Base-by-base conservation (phyloP, 257 asterid genomes). In the Scutellaria barbata region DNA sequence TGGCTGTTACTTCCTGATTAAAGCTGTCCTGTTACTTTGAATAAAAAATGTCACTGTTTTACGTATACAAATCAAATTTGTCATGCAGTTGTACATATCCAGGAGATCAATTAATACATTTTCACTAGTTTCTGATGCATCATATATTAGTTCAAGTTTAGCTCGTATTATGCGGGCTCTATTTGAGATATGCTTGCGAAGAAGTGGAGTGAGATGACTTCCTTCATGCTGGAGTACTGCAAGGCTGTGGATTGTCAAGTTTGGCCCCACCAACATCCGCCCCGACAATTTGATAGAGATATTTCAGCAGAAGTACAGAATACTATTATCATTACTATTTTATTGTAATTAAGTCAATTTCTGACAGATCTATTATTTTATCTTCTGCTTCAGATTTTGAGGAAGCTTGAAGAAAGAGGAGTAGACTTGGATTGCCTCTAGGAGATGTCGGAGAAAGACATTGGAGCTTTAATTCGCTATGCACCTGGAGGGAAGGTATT, bases 211-310 rank as follows among this genome's bases (percentile, higher is more conserved):
- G 98, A 91, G 84, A 91, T 91, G 99, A 52, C 96, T 70, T 84
- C 91, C 54, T 76, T 88, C 76, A 81, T 89, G 95, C 81, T 94
- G 80, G 96, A 89, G 74, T 89, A 85, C 77, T 94, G 99, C 85
- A 94, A 94, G 85, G 97, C 99, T 53, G 96, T 94, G 80, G 99
- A 94, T 84, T 96, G 96, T 79, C 90, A 87, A 82, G 79, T 89
- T 77, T 94, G 99, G 99, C 97, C 97, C 63, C 96, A 89, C 79
- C 99, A 86, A 69, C 97, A 94, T 81, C 97, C 95, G 17, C 93
- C 91, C 81, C 84, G 97, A 83, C 99, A 94, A 79, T 94, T 94
- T 73, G 96, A 85, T 74, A 91, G 62, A 83, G 99, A 91, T 33
- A 84, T 94, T 67, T 85, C 99, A 16, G 43, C 85, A 66, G 99